Conservation (phyloP, 1,139 yeast genomes). For the Debaryomyces robertsiae region DNA sequence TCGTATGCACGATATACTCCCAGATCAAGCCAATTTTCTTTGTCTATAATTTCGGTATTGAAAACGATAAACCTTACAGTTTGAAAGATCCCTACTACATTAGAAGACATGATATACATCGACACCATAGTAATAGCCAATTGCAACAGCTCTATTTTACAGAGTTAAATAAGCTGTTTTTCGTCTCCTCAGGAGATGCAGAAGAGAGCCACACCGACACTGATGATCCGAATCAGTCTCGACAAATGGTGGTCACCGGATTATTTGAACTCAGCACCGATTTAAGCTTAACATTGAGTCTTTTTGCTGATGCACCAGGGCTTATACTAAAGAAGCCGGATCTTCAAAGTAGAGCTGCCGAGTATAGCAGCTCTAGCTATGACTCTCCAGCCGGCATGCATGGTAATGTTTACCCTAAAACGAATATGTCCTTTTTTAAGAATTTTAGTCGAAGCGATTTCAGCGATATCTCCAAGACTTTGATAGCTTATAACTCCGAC, state of each 20-base stretch:
- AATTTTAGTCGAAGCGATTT: conserved; percentile 17
- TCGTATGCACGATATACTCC: conserved; percentile 43
- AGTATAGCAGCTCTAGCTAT: conserved; percentile 2
- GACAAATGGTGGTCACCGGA: conserved; percentile 16
- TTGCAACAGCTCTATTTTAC: conserved; percentile 20
- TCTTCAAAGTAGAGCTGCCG: neutral
- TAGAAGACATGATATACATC: conserved; percentile 11
- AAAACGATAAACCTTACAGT: conserved; percentile 37
- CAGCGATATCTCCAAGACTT: conserved; percentile 12
- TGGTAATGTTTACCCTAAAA: conserved; percentile 1
- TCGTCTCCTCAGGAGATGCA: conserved; percentile 9
- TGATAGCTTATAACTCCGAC: conserved; percentile 1
- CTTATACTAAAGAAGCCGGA: conserved; percentile 8
- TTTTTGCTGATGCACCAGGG: conserved; percentile 9
- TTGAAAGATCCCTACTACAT: conserved; percentile 29
- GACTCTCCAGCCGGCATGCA: neutral
- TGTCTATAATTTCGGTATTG: conserved; percentile 45
- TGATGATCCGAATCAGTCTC: conserved; percentile 8
- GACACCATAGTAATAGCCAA: conserved; percentile 9
- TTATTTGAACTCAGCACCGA: conserved; percentile 24
- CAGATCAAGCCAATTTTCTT: conserved; percentile 43
- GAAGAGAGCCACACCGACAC: conserved; percentile 7
- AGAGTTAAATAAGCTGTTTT: conserved; percentile 18
- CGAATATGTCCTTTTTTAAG: conserved; percentile 13
- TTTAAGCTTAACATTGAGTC: conserved; percentile 16